Percentiles rank a stretch among this genome's conserved stretches.
Evolutionary conservation across 495 filamentous ascomycete species (phyloP).

Genomic region (Podospora fimiseda): DNA sequence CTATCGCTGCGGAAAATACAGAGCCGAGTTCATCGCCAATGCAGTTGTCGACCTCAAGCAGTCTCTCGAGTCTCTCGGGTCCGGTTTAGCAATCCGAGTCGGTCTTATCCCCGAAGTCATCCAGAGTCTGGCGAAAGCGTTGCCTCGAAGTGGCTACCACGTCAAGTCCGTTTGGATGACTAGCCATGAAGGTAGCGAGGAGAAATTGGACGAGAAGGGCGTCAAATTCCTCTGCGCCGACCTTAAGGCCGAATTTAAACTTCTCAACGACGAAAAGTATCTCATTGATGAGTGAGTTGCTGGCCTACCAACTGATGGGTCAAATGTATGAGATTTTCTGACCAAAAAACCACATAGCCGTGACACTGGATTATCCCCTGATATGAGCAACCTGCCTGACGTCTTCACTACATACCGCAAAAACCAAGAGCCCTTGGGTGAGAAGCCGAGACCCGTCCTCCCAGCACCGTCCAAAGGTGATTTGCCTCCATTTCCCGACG

Average conservation of each 20-base stretch:
- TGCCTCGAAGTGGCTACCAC: constrained; percentile 32
- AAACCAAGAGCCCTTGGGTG: constrained; percentile 55
- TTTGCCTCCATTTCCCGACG: constrained; percentile 49
- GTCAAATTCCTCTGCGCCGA: constrained; percentile 42
- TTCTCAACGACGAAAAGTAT: constrained; percentile 66
- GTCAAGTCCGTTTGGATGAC: constrained; percentile 65
- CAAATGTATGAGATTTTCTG: no score
- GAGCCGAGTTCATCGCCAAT: constrained; percentile 61
- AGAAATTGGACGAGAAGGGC: constrained; percentile 52
- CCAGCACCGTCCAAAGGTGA: constrained; percentile 34
- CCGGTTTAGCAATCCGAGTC: constrained; percentile 56
- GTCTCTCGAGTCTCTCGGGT: constrained; percentile 46
- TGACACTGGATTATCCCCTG: constrained; percentile 43
- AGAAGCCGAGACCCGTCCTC: constrained; percentile 46
- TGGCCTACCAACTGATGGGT: background rate
- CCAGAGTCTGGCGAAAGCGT: constrained; percentile 41
- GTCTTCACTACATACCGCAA: constrained; percentile 66
- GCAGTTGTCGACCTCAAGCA: constrained; percentile 61
- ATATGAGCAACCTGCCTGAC: constrained; percentile 51
- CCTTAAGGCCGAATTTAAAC: constrained; percentile 47
- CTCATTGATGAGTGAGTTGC: constrained; percentile 61
- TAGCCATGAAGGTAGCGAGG: constrained; percentile 56
- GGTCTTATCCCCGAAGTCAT: constrained; percentile 51
- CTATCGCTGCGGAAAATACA: constrained; percentile 62
- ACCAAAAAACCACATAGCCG: constrained; percentile 34